A percentile compares a stretch with the other conserved stretches of the same genome.
Evolutionary conservation across 2,329 filamentous ascomycete genomes (phyloP).

Genomic region (Aaosphaeria arxii): DNA sequence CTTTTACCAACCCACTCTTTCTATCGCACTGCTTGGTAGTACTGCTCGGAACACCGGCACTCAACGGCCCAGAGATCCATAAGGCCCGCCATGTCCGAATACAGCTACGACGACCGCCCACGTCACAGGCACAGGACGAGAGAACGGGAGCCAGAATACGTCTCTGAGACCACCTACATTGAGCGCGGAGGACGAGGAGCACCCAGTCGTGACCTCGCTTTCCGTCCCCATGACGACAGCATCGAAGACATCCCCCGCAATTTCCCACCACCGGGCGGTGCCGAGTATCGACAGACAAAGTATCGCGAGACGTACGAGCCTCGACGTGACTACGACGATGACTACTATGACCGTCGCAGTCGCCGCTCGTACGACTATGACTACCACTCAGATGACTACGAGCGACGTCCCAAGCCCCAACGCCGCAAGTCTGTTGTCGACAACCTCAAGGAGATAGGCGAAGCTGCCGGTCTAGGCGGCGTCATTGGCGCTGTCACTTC

Average conservation of each 20-base stretch:
- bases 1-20: too few species aligned
- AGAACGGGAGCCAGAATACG: conserved; percentile 50
- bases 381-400: conserved; percentile 46
- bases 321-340: conserved; percentile 61
- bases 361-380: conserved; percentile 49
- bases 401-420: conserved; percentile 42
- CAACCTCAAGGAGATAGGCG: conserved; percentile 51
- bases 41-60: neutral
- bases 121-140: conserved; percentile 43
- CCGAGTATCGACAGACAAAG: conserved; percentile 44
- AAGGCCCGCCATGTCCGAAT: conserved; percentile 44
- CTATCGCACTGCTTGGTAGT: too few species aligned
- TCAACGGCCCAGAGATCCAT: neutral
- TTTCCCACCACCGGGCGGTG: conserved; percentile 67
- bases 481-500: conserved; percentile 50
- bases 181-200: conserved; percentile 46
- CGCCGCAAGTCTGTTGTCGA: conserved; percentile 59
- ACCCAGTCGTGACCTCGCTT: conserved; percentile 48
- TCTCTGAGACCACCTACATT: conserved; percentile 51
- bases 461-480: conserved; percentile 57
- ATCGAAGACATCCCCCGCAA: conserved; percentile 84
- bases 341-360: conserved; percentile 53
- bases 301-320: conserved; percentile 49
- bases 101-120: conserved; percentile 48
- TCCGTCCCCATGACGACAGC: conserved; percentile 66